These are phyloP conservation scores for Hypoxylon sp. DNA, from an alignment of 2,329 filamentous ascomycete genomes.

Conservation along the genomic window DNA sequence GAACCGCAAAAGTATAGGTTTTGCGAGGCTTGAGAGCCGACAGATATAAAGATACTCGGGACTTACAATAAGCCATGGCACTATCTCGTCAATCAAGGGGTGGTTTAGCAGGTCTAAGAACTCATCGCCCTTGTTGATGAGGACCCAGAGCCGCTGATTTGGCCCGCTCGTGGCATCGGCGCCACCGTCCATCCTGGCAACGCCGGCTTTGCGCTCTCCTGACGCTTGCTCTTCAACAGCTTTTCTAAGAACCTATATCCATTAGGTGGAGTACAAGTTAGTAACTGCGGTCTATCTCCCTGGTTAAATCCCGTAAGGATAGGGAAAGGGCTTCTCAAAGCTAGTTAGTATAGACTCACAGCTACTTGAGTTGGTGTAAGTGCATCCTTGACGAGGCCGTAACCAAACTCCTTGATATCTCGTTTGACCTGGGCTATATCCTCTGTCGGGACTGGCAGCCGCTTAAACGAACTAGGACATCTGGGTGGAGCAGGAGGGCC, in stretches of 20 bases:
- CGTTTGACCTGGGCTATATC: slow-evolving; percentile 51
- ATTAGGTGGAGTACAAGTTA: background rate
- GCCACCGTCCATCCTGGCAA: slow-evolving; percentile 46
- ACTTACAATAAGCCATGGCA: slow-evolving; percentile 49
- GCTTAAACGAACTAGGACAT: slow-evolving; percentile 55
- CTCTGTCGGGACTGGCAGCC: slow-evolving; percentile 55
- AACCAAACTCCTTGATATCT: slow-evolving; percentile 50
- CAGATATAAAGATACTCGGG: background rate
- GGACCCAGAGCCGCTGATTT: slow-evolving; percentile 46
- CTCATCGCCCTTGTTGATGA: slow-evolving; percentile 49
- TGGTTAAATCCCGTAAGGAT: background rate
- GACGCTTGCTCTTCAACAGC: slow-evolving; percentile 49
- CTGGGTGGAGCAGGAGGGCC: slow-evolving; percentile 40
- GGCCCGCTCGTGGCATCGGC: slow-evolving; percentile 26
- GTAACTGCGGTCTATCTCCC: background rate
- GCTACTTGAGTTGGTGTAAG: slow-evolving; percentile 46
- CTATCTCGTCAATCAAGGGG: slow-evolving; percentile 48
- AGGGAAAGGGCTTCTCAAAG: background rate
- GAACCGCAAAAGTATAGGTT: no score
- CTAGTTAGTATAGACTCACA: background rate
- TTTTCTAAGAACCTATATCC: slow-evolving; percentile 40
- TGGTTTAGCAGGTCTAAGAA: slow-evolving; percentile 53
- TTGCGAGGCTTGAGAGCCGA: background rate
- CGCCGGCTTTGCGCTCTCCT: slow-evolving; percentile 47
- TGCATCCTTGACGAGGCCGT: slow-evolving; percentile 51